phyloP scores from a whole-genome alignment of 345 rosid genomes.

The Reutealis trisperma region DNA sequence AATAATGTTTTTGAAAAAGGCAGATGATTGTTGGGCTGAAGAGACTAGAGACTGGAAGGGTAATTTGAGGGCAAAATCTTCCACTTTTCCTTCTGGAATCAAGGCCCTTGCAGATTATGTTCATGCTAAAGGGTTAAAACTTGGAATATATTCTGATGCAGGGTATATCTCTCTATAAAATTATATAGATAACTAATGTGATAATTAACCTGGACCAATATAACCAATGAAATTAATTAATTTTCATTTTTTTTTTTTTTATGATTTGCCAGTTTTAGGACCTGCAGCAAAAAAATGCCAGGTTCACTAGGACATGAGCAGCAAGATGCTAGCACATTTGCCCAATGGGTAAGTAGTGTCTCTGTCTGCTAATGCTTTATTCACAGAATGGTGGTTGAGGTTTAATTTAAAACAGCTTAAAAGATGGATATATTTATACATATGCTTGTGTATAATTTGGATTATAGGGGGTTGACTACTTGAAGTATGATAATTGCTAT shows the following conservation, averaged over 20 bases:
- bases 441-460: not conserved
- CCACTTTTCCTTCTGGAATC: constrained; percentile 34
- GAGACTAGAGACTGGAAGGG: constrained; percentile 22
- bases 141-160: constrained; percentile 37
- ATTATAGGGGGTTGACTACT: constrained; percentile 27
- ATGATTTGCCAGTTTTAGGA: constrained; percentile 5
- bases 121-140: constrained; percentile 28
- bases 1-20: not conserved
- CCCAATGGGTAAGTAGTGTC: constrained; percentile 20
- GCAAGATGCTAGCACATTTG: constrained; percentile 29
- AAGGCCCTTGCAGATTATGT: constrained; percentile 35
- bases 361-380: not conserved
- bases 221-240: not conserved
- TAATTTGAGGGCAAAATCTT: constrained; percentile 21
- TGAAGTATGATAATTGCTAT: constrained; percentile 37
- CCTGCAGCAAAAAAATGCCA: constrained; percentile 35
- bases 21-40: constrained; percentile 36
- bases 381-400: not conserved
- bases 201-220: not conserved
- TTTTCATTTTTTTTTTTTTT: not conserved
- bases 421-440: not conserved
- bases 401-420: not conserved
- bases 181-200: not conserved
- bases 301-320: constrained; percentile 33
- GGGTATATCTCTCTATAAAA: constrained; percentile 15